phyloP scores from a whole-genome alignment of 139 green algal species.

The Closterium sp. region DNA sequence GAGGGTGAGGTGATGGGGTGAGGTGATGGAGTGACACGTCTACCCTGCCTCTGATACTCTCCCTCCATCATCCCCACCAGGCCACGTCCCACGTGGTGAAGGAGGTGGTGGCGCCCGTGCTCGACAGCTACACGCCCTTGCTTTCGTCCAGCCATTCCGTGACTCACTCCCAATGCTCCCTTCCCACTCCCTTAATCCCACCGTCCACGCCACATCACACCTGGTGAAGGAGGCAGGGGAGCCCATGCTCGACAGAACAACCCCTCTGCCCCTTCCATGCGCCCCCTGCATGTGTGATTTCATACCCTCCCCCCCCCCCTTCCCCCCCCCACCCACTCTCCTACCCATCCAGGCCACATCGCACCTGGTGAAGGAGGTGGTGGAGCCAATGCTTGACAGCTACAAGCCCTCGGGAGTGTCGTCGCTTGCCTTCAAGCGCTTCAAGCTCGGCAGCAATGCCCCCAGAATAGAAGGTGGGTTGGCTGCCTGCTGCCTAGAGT shows the following conservation, averaged over 20 bases:
- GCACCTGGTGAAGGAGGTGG: constrained; percentile 23
- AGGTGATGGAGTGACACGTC: too few species aligned
- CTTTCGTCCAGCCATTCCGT: too few species aligned
- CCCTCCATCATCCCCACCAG: too few species aligned
- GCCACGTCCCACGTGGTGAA: too few species aligned
- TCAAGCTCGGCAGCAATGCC: constrained; percentile 29
- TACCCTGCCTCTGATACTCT: too few species aligned
- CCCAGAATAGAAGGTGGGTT: constrained; percentile 25
- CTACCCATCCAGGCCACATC: constrained; percentile 20
- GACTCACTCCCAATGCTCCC: not conserved
- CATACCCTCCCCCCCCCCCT: not conserved
- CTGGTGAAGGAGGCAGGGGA: not conserved
- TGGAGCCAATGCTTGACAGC: constrained; percentile 25
- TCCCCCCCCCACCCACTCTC: not conserved
- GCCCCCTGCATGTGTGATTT: not conserved
- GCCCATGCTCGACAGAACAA: not conserved
- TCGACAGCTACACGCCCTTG: too few species aligned
- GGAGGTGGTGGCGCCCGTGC: too few species aligned
- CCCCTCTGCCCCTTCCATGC: too few species aligned
- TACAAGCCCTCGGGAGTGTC: constrained; percentile 22
- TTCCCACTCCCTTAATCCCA: not conserved
- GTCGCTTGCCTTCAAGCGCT: constrained; percentile 23
- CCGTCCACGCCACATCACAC: not conserved
- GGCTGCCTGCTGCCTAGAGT: not conserved
- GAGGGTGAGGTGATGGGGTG: too few species aligned